Base-by-base conservation (phyloP, 768 basidiomycete genomes). In the Mycena rosella region DNA sequence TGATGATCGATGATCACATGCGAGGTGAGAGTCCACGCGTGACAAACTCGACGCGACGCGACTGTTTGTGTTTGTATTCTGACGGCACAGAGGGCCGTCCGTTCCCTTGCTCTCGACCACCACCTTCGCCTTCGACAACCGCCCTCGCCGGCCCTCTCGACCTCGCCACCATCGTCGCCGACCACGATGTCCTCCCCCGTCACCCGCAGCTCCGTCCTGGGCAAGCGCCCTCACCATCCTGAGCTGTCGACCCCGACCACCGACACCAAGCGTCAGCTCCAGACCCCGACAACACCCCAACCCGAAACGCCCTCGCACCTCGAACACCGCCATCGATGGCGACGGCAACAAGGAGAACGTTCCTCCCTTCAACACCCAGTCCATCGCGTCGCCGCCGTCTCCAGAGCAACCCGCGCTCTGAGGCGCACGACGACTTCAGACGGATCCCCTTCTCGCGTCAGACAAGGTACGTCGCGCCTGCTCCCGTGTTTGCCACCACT, bases 311-410 rank as follows among this genome's bases (percentile, higher is more conserved):
- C 79, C 85, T 48, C 86, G 88, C 58, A 87, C 84, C 20, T 83
- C 85, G 18, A 74, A 76, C 18, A 77, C 77, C 7, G 67, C 76
- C 34, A 59, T 84, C 22, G 89, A 90, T 67, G 87, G 85, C 45
- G 87, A 89, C 56, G 81, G 83, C 26, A 93, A 93, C 78, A 93
- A 93, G 81, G 92, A 93, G 77, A 93, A 93, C 72, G 84, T 93
- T 20, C 90, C 91, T n/a, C 92, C 92, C 2, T 84, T 86, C 69
- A 78, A 77, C 51, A 69, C 74, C 34, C 82, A 86, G 51, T 67
- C 76, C 15, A 65, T 84, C 69, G 57, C 61, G 62, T 65, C 66
- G 36, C 63, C 66, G 57, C 47, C 70, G 36, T 71, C 70, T 8
- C 70, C 54, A 53, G 70, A 60, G 27, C 61, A 52, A 51, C 65